phyloP scores from a whole-genome alignment of 345 rosid genomes.

The Populus euphratica region DNA sequence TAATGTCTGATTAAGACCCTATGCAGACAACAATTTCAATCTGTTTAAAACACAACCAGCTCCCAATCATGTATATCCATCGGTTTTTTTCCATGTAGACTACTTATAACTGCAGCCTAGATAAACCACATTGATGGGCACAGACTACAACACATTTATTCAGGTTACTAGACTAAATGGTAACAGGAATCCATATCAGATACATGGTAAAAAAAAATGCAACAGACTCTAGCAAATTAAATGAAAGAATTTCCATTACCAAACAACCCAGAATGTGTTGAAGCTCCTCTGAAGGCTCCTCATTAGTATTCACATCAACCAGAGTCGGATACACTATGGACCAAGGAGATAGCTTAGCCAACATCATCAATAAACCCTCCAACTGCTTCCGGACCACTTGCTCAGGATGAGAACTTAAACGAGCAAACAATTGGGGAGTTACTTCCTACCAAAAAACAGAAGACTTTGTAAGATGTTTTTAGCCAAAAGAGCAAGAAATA shows the following conservation, averaged over 20 bases:
- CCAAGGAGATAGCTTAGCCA: slow-evolving; percentile 85
- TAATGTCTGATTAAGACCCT: background rate
- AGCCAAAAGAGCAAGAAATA: background rate
- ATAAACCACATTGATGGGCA: background rate
- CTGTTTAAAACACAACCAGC: background rate
- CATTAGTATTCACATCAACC: slow-evolving; percentile 75
- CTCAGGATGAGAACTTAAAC: slow-evolving; percentile 85
- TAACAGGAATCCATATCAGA: slow-evolving; percentile 1
- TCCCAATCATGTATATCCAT: background rate
- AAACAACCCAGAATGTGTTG: slow-evolving; percentile 64
- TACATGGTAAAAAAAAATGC: background rate
- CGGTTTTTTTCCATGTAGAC: background rate
- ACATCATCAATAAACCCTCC: slow-evolving; percentile 69
- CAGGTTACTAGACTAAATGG: background rate
- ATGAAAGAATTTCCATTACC: slow-evolving; percentile 45
- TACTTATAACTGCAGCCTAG: background rate
- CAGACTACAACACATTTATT: background rate
- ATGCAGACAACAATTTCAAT: background rate
- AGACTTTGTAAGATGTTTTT: background rate
- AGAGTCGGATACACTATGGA: slow-evolving; percentile 83
- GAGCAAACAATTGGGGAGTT: slow-evolving; percentile 86
- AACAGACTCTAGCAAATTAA: background rate
- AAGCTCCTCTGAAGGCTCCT: slow-evolving; percentile 77
- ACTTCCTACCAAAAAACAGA: slow-evolving; percentile 51
- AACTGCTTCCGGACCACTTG: slow-evolving; percentile 75